Percentiles rank a stretch among this genome's conserved stretches.
These are phyloP conservation scores for Pachyrhizus erosus DNA, from an alignment of 306 rosid genomes.

Conservation along the genomic window DNA sequence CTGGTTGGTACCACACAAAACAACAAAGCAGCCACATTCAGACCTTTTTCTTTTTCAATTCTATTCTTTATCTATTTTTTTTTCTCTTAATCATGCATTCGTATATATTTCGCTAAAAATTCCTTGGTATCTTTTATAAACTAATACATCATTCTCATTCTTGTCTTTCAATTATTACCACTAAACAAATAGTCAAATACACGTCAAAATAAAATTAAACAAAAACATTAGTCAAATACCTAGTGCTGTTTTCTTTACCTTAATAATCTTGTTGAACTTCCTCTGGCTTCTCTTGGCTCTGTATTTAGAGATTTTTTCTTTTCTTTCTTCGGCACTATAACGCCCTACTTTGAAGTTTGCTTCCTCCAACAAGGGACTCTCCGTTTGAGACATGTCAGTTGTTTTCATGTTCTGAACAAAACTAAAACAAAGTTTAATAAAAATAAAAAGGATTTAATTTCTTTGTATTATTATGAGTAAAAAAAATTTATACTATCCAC, in stretches of 20 bases:
- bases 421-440: not conserved
- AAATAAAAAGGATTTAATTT: not conserved
- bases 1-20: conserved; percentile 53
- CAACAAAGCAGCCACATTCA: conserved; percentile 36
- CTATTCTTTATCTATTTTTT: not conserved
- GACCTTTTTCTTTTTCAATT: not conserved
- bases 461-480: too few relatives aligned
- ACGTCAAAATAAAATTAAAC: not conserved
- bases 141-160: not conserved
- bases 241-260: conserved; percentile 50
- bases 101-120: not conserved
- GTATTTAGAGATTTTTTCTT: conserved; percentile 77
- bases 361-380: conserved; percentile 57
- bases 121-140: conserved; percentile 2
- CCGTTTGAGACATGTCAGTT: conserved; percentile 40
- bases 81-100: conserved; percentile 4
- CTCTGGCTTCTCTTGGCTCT: conserved; percentile 85
- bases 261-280: conserved; percentile 87
- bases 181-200: not conserved
- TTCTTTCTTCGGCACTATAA: conserved; percentile 80
- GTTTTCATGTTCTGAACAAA: conserved; percentile 47
- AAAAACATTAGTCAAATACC: not conserved
- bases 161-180: not conserved
- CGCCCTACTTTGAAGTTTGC: conserved; percentile 67
- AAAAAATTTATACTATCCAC: too few relatives aligned